These are phyloP conservation scores for Alternaria atra DNA, from an alignment of 2,329 filamentous ascomycete species.

Conservation along the genomic window DNA sequence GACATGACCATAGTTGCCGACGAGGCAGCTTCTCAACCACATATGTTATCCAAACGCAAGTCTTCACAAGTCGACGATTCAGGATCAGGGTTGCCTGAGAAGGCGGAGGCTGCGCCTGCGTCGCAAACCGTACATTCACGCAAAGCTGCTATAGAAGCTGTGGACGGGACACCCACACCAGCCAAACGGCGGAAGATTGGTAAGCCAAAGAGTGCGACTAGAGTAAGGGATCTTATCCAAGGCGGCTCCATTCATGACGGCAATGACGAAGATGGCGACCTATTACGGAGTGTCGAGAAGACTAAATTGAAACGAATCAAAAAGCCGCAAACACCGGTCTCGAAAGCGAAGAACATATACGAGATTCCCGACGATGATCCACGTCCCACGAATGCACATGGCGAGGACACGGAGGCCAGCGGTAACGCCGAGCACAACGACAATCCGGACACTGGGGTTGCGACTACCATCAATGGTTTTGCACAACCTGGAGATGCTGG, in stretches of 20 bases:
- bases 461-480: neutral
- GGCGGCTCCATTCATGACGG: neutral
- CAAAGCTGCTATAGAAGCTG: accelerated
- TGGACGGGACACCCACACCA: neutral
- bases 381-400: neutral
- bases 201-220: slow-evolving; percentile 4
- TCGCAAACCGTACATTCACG: neutral
- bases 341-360: slow-evolving; percentile 1
- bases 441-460: neutral
- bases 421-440: neutral
- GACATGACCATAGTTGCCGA: slow-evolving; percentile 1
- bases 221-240: slow-evolving; percentile 8
- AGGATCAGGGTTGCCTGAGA: neutral
- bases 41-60: neutral
- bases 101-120: neutral
- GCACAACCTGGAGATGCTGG: neutral
- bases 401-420: neutral
- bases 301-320: slow-evolving; percentile 12
- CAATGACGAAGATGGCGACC: neutral
- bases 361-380: slow-evolving; percentile 10
- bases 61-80: neutral
- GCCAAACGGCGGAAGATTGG: slow-evolving; percentile 11
- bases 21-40: neutral
- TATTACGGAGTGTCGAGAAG: neutral
- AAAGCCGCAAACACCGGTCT: slow-evolving; percentile 8